phyloP scores from a whole-genome alignment of 2,329 filamentous ascomycete species.

The Mycocentrospora acerina region DNA sequence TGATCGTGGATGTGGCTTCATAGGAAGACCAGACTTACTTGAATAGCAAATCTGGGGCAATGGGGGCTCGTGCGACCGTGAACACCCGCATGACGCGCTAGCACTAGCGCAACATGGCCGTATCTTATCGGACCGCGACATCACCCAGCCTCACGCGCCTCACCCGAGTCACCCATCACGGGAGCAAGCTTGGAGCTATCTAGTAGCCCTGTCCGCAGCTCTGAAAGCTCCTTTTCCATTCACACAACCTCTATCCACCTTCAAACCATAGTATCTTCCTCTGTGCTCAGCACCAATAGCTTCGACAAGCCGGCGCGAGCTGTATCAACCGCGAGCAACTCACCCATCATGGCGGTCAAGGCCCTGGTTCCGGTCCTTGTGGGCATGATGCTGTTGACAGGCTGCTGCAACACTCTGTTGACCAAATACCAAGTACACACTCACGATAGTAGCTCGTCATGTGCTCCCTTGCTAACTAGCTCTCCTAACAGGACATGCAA shows the following conservation, averaged over 20 bases:
- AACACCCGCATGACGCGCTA: neutral
- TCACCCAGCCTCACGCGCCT: conserved; percentile 35
- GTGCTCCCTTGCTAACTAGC: conserved; percentile 19
- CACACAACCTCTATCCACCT: neutral
- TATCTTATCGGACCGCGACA: conserved; percentile 26
- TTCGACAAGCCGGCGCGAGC: neutral
- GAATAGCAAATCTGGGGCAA: too few relatives aligned
- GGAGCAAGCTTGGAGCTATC: conserved; percentile 26
- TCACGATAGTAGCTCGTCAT: neutral
- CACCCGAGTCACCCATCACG: conserved; percentile 26
- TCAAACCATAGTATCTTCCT: neutral
- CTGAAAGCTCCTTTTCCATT: conserved; percentile 7
- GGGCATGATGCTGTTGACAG: conserved; percentile 93
- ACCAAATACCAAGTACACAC: conserved; percentile 84
- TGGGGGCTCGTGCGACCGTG: neutral
- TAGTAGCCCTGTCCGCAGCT: conserved; percentile 5
- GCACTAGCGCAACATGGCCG: neutral
- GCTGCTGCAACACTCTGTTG: conserved; percentile 93
- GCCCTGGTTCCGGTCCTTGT: conserved; percentile 81
- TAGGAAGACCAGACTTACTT: too few relatives aligned
- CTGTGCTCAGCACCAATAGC: neutral
- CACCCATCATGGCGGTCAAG: conserved; percentile 65
- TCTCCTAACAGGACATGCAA: conserved; percentile 77
- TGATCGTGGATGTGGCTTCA: neutral
- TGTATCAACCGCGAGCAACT: conserved; percentile 8